Percentiles rank a stretch among this genome's conserved stretches.
Conservation (phyloP, 306 rosid species). For the Castanea crenata region DNA sequence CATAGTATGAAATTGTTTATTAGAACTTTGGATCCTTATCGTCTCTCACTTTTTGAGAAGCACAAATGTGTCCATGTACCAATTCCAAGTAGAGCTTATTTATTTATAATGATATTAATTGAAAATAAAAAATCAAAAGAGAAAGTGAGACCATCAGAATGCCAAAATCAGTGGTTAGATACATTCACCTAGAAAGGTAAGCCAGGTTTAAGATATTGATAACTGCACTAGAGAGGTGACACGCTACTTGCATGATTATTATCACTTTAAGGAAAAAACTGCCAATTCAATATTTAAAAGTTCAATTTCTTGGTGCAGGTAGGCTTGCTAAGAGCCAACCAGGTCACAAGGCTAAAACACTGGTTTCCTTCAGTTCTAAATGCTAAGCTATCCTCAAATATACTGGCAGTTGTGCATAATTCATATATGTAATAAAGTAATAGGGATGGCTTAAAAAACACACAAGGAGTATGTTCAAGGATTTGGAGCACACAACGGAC, state of each 20-base stretch:
- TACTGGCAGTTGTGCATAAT: neutral
- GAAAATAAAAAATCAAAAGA: no score
- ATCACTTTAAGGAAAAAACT: neutral
- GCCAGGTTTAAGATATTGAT: neutral
- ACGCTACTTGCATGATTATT: neutral
- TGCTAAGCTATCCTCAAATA: neutral
- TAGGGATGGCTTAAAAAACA: neutral
- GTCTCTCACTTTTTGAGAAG: neutral
- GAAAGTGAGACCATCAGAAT: neutral
- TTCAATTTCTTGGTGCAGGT: neutral
- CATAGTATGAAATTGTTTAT: neutral
- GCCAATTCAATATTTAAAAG: neutral
- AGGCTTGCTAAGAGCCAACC: neutral
- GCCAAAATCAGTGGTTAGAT: neutral
- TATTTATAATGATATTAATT: no score
- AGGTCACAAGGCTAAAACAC: neutral
- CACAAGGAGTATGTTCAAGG: neutral
- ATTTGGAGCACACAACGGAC: no score
- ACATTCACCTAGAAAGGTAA: neutral
- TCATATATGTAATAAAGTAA: neutral
- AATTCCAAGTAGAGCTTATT: no score
- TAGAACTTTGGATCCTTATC: neutral
- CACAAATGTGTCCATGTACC: no score
- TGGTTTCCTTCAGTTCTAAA: neutral
- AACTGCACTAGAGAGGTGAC: neutral